phyloP scores from a whole-genome alignment of 352 stramenopile genomes.

The Globisporangium solare region DNA sequence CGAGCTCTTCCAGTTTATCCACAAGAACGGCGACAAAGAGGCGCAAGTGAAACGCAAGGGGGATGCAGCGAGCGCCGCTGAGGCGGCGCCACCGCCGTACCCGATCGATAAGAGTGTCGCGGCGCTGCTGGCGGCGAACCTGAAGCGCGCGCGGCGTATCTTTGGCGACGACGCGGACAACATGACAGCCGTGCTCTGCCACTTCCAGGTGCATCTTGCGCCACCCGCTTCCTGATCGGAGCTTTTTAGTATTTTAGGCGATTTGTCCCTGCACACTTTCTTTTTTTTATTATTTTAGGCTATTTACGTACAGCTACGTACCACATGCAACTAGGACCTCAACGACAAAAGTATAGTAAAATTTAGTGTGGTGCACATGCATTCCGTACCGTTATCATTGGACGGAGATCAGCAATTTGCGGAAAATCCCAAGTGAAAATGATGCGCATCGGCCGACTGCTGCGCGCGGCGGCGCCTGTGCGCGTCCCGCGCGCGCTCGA shows the following conservation, averaged over 20 bases:
- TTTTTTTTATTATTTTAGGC: slow-evolving; percentile 1
- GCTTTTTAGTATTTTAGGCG: slow-evolving; percentile 6
- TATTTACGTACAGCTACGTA: too few relatives aligned
- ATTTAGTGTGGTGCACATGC: background rate
- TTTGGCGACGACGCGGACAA: slow-evolving; percentile 88
- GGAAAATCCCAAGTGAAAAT: slow-evolving; percentile 2
- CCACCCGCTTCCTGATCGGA: slow-evolving; percentile 2
- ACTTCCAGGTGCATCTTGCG: slow-evolving; percentile 19
- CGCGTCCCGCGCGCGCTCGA: background rate
- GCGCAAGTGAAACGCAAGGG: background rate
- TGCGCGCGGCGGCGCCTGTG: background rate
- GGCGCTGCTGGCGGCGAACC: slow-evolving; percentile 60
- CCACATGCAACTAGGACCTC: too few relatives aligned
- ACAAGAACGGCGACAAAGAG: slow-evolving; percentile 2
- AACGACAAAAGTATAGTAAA: too few relatives aligned
- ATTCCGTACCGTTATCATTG: slow-evolving; percentile 1
- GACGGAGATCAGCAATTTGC: slow-evolving; percentile 1
- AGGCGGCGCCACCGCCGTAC: background rate
- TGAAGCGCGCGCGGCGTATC: slow-evolving; percentile 45
- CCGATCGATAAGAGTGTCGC: slow-evolving; percentile 26
- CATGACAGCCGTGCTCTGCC: slow-evolving; percentile 81
- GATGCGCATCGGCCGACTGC: slow-evolving; percentile 9
- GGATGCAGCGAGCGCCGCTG: background rate
- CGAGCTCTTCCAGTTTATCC: slow-evolving; percentile 52
- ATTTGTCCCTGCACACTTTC: background rate